Percentiles rank a stretch among this genome's conserved stretches.
These are phyloP conservation scores for Purshia tridentata DNA, from an alignment of 306 rosid species.

Conservation along the genomic window DNA sequence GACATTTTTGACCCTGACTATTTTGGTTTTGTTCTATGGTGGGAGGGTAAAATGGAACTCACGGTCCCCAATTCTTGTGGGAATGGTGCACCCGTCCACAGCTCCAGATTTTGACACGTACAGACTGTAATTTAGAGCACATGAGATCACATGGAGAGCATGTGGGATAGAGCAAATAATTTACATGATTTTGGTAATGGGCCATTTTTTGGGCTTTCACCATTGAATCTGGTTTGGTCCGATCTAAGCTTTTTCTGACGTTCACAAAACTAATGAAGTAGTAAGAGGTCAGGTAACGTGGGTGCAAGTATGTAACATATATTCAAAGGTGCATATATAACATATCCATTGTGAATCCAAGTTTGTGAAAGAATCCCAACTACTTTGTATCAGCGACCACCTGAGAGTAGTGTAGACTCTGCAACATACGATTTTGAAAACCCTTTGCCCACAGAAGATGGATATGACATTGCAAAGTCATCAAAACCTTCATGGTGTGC, in stretches of 20 bases:
- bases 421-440: neutral
- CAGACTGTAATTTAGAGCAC: too few relatives aligned
- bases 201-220: too few relatives aligned
- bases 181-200: too few relatives aligned
- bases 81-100: neutral
- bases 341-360: too few relatives aligned
- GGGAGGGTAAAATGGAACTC: neutral
- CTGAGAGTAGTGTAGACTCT: neutral
- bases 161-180: too few relatives aligned
- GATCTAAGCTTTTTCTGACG: too few relatives aligned
- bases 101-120: neutral
- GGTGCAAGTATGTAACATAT: too few relatives aligned
- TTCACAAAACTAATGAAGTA: too few relatives aligned
- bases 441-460: neutral
- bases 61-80: neutral
- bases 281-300: too few relatives aligned
- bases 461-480: neutral
- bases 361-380: neutral
- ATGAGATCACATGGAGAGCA: too few relatives aligned
- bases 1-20: neutral
- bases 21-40: neutral
- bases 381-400: neutral
- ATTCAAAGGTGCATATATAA: too few relatives aligned
- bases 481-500: neutral
- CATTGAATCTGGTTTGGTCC: too few relatives aligned